Base-by-base conservation (phyloP, 1,284 basidiomycete species). In the Trichosporon faecale region DNA sequence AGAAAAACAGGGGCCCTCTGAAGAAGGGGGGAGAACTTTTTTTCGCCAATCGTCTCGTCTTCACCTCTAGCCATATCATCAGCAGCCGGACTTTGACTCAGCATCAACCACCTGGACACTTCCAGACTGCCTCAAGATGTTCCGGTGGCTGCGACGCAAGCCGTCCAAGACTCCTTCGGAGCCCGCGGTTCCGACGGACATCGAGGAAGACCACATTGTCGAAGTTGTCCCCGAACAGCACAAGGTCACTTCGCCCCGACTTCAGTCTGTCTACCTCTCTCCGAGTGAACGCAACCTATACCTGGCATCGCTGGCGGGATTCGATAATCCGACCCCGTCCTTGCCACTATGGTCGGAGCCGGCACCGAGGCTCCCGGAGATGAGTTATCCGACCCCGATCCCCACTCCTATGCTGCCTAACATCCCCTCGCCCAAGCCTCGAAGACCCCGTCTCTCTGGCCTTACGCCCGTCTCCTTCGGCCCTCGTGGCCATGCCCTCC, bases 211-310 rank as follows among this genome's bases (percentile, higher is more conserved):
- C 27, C 35, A 57, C 31, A 27, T 25, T 25, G 23, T 44, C 16
- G 64, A 68, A 25, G 64, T 57, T 27, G 52, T 61, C 35, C 27
- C 64, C 1, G 68, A 68, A 3, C 64, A 65, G 25, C 52, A 66
- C 21, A 44, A 29, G 14, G 66, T 37, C 21, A 37, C 65, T 23
- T 35, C 46, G n/a, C n/a, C 65, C 12, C 31, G 44, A 6, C 46
- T 55, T 3, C 29, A 66, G 29, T 52, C 61, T 4, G 40, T 49
- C 27, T 55, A 64, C 46, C 37, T 70, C 3, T 74, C 78, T 0
- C 77, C 76, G 12, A 77, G 76, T 1, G 81, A 81, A 40, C 73
- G 76, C 11, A 73, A 80, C 44, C 75, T 82, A 29, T 82, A 81
- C 70, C 74, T 82, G 9, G 76, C 78, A 2, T 78, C 79, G 1